Evolutionary conservation across 2,329 filamentous ascomycete species (phyloP).

Genomic region (Fusarium gaditjirri): DNA sequence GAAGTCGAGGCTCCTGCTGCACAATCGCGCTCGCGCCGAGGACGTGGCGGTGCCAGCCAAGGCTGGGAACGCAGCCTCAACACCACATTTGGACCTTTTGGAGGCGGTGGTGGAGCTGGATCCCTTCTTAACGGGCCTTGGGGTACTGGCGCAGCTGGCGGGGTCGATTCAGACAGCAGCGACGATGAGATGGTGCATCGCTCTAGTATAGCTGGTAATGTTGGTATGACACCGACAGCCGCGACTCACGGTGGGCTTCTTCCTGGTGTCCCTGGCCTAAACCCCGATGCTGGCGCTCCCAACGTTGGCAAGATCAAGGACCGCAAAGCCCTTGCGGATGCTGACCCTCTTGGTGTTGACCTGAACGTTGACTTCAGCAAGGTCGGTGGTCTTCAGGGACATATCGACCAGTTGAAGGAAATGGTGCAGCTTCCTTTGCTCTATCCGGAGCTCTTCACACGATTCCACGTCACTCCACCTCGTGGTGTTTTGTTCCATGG

Average conservation of each 20-base stretch:
- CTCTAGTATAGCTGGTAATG: slow-evolving; percentile 65
- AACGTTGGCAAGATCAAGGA: slow-evolving; percentile 96
- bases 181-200: slow-evolving; percentile 86
- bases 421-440: slow-evolving; percentile 96
- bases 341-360: slow-evolving; percentile 93
- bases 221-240: slow-evolving; percentile 69
- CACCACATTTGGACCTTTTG: slow-evolving; percentile 92
- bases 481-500: slow-evolving; percentile 97
- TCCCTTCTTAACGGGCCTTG: slow-evolving; percentile 80
- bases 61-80: slow-evolving; percentile 84
- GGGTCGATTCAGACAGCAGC: slow-evolving; percentile 93
- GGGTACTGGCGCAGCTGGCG: slow-evolving; percentile 78
- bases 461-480: slow-evolving; percentile 92
- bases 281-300: slow-evolving; percentile 66
- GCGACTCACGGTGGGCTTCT: slow-evolving; percentile 60
- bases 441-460: slow-evolving; percentile 92
- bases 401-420: slow-evolving; percentile 97
- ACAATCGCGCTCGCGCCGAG: slow-evolving; percentile 74
- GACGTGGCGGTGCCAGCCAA: slow-evolving; percentile 67
- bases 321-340: slow-evolving; percentile 89
- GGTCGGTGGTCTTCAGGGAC: slow-evolving; percentile 89
- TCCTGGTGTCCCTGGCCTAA: slow-evolving; percentile 53
- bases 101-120: slow-evolving; percentile 79
- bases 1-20: slow-evolving; percentile 76
- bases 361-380: slow-evolving; percentile 92